A percentile compares a stretch with the other conserved stretches of the same genome.
Conservation (phyloP, 2,329 filamentous ascomycete species). For the Ophiostoma tasmaniense region DNA sequence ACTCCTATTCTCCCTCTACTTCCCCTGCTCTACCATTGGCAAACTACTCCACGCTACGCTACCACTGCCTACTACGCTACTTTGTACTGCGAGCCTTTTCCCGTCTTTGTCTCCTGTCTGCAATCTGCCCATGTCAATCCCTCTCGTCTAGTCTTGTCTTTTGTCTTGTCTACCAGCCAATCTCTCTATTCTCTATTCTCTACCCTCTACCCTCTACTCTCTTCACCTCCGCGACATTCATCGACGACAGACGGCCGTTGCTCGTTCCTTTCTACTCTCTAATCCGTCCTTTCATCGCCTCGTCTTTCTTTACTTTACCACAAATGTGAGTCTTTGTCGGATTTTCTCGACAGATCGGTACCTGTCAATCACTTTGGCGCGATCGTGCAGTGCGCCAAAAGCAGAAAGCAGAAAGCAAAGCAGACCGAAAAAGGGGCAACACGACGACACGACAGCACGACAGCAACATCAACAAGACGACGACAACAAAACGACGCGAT, state of each 20-base stretch:
- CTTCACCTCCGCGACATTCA: background rate
- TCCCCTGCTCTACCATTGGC: background rate
- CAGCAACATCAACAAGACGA: background rate
- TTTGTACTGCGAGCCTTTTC: background rate
- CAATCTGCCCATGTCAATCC: background rate
- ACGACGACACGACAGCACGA: background rate
- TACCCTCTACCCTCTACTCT: background rate
- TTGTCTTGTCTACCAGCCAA: background rate
- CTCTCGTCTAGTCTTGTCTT: background rate
- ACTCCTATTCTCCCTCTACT: background rate
- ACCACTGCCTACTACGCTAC: background rate
- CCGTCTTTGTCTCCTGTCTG: background rate
- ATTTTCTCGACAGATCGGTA: background rate
- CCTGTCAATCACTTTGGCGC: constrained; percentile 2
- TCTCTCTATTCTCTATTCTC: background rate
- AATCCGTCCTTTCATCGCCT: background rate
- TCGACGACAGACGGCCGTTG: constrained; percentile 6
- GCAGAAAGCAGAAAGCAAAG: background rate
- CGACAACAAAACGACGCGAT: background rate
- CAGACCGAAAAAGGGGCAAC: background rate
- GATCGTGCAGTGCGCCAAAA: background rate
- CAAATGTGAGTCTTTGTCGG: background rate
- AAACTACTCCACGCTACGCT: background rate
- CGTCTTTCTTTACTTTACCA: background rate
- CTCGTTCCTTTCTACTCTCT: background rate